phyloP scores from a whole-genome alignment of 129 eudicot genomes.

The Artemisia argyi region DNA sequence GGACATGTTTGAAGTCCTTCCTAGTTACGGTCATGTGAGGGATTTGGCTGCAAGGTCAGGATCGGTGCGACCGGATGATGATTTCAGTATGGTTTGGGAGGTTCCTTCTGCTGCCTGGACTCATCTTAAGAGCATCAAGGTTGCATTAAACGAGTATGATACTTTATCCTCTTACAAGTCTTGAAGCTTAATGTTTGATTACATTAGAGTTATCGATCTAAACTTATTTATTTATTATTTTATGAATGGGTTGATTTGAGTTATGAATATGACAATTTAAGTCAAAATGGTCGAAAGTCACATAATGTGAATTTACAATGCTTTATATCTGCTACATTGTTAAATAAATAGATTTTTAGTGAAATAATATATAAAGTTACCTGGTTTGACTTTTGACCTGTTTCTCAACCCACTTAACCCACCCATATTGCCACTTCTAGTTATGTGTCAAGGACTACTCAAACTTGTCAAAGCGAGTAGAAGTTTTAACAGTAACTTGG shows the following conservation, averaged over 20 bases:
- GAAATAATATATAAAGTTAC: no score
- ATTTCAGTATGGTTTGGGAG: constrained; percentile 98
- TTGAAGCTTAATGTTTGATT: not conserved
- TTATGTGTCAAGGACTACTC: no score
- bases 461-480: no score
- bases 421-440: no score
- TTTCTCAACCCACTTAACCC: no score
- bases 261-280: not conserved
- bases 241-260: not conserved
- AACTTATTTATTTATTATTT: not conserved
- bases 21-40: constrained; percentile 96
- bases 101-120: constrained; percentile 98
- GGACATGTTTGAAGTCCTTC: constrained; percentile 91
- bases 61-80: constrained; percentile 88
- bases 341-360: no score
- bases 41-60: constrained; percentile 98
- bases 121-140: constrained; percentile 92
- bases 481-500: no score
- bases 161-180: constrained; percentile 9
- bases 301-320: no score
- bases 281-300: no score
- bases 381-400: no score
- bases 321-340: no score
- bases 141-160: constrained; percentile 75
- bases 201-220: not conserved